Base-by-base conservation (phyloP, 2,329 filamentous ascomycete genomes). In the Zymoseptoria crescenta region DNA sequence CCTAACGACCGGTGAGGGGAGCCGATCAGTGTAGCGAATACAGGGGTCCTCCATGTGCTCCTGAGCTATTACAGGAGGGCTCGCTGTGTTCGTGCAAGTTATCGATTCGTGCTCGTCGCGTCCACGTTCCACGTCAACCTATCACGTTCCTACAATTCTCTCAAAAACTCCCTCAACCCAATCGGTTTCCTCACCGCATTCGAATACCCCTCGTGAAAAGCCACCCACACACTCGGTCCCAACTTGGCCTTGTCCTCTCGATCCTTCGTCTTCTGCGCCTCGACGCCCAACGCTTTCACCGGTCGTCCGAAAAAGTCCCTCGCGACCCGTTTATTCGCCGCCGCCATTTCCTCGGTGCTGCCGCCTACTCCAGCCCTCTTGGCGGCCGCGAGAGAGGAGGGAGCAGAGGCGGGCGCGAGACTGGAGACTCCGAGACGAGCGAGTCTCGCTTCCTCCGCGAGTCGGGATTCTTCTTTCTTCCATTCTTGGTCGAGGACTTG, bases 401-500 rank as follows among this genome's bases (percentile, higher is more conserved):
- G 20, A 27, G 56, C 60, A 16, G 35, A n/a, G 21, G 59, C 49
- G 7, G 62, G 54, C 19, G 66, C 67, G 20, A 59, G 52, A 56
- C 66, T 59, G 45, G 54, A 76, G 65, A 79, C 83, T n/a, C 79
- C 83, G 71, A 85, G 87, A 2, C 87, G 81, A 8, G 85, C 83
- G 67, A 88, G 83, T 1, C 88, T 79, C 0, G 85, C 81, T 3
- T 83, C 81, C 61, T 83, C 83, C 54, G 89, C 87, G 13, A 87
- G 85, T 35, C 85, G 77, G 29, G 82, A 77, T 10, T 87, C 82
- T 53, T 90, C 87, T 69, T 88, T 90, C 61, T 84, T 84, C 67
- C 93, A 88, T 73, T 97, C 93, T 72, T 94, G 90, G 69, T 96
- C 91, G 1, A 99, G 81, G 8, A 96, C 92, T 73, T 96, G 93